Evolutionary conservation across 306 rosid genomes (phyloP), one percentile per base, ranked within the genome.

Genomic region (Pyrus pyrifolia): DNA sequence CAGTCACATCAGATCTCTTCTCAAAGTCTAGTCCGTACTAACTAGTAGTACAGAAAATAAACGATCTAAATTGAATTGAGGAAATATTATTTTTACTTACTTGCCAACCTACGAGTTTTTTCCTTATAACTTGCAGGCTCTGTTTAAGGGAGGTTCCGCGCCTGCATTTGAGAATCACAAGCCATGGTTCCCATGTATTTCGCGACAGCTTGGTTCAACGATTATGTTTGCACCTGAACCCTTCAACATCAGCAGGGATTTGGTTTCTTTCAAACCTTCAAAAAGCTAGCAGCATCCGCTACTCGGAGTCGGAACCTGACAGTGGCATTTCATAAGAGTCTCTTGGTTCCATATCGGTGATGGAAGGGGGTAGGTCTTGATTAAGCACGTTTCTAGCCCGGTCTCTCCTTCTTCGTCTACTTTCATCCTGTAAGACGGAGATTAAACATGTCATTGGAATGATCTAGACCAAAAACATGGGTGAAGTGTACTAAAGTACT

Each of bases 251-350:
- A 4, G 22, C 31, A 40, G 17, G 14, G 9, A 53, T 66, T 25
- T 61, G 60, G 68, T 30, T 66, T 27, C 13, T 58, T 68, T 14
- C 9, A 4, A 9, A 68, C 62, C 46, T 58, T 15, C 30, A 19
- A 31, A 55, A 25, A n/a, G 12, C 14, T 13, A 25, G 61, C 67
- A 5, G 33, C 18, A 25, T 27, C 82, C 52, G 75, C 86, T 91
- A 85, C n/a, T 90, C 91, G 2, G 97, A 88, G 17, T 95, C 93
- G 42, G 99, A 95, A 78, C 84, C 92, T 19, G 89, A 79, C 31
- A 85, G 78, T 31, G 83, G 85, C 85, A 87, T 65, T 81, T 95
- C 93, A 81, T 65, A 86, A 66, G 98, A 93, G 80, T 87, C 74
- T 21, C 80, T 52, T 15, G 97, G 98, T 30, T 87, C 98, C 1